Evolutionary conservation across 306 rosid genomes (phyloP), one percentile per base, ranked within the genome.

Genomic region (Castanea sativa): DNA sequence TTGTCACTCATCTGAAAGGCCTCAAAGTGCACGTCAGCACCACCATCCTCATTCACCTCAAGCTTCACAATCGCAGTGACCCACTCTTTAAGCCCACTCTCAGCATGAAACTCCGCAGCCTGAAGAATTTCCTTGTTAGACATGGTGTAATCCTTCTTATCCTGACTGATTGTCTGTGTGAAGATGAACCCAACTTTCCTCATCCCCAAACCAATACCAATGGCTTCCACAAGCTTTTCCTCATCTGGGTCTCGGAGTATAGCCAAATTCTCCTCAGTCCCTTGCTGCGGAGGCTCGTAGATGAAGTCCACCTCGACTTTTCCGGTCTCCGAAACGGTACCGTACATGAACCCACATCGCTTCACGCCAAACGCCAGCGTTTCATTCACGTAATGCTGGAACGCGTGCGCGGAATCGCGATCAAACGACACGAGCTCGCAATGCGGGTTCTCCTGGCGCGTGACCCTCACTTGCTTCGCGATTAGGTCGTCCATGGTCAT

Each of bases 401-500:
- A 96, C 19, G 93, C 94, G 79, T 86, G 88, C 29, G 99, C 99
- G 60, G 93, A 89, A 61, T 93, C 97, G 21, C 99, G 96, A 55
- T 96, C 99, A 69, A 96, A 93, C 4, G 99, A 96, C 58, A 91
- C 98, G 57, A 87, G 84, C 30, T 93, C 94, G 63, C 99, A 91
- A 74, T 96, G 96, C 0, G 99, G 93, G 55, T 80, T 90, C 79
- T 96, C 99, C 30, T 96, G 99, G 64, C 96, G 96, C 12, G 90
- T 64, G 64, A 96, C 91, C 32, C 93, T 90, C 96, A 90, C 90
- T 89, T 96, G 99, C 76, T 87, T 93, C 2, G 99, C 99, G 79
- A 96, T 91, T 25, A 96, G 93, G 76, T 96, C 99, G 55, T 93
- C 99, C 99, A 96, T 93, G 6, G 99, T 96, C 99, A 96, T 96